Percentiles rank a stretch among this genome's conserved stretches.
These are phyloP conservation scores for Immersiporthe knoxdaviesiana DNA, from an alignment of 2,329 filamentous ascomycete species.

Conservation along the genomic window DNA sequence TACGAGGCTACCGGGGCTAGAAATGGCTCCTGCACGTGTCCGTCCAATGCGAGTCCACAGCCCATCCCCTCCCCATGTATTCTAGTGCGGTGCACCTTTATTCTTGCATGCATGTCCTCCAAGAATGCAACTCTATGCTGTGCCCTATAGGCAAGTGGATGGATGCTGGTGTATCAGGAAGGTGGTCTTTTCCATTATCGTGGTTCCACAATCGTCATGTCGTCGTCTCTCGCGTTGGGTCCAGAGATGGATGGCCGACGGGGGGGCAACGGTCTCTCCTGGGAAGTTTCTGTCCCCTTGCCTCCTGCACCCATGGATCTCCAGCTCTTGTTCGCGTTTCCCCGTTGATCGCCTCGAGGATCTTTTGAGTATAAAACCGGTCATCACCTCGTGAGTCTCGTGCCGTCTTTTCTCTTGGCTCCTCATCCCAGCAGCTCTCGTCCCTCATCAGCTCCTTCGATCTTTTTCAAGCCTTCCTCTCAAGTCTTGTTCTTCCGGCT, in stretches of 20 bases:
- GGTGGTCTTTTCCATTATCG: constrained; percentile 12
- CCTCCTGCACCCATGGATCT: no score
- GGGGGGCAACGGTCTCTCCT: not conserved
- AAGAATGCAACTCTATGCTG: not conserved
- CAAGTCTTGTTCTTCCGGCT: not conserved
- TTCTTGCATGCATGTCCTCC: not conserved
- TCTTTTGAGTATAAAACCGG: constrained; percentile 3
- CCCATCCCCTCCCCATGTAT: not conserved
- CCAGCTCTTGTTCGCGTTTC: not conserved
- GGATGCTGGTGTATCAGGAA: constrained; percentile 9
- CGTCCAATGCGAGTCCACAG: not conserved
- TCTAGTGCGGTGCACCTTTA: not conserved
- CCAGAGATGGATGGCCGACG: not conserved
- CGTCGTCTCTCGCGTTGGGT: not conserved
- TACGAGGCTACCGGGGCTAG: not conserved
- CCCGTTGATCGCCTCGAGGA: not conserved
- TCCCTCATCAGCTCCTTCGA: constrained; percentile 12
- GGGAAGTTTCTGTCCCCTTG: no score
- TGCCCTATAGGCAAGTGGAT: constrained; percentile 1
- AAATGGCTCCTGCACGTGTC: not conserved
- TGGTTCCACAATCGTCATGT: not conserved
- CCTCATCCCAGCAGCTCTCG: constrained; percentile 16
- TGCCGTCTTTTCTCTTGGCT: not conserved
- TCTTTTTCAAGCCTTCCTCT: not conserved
- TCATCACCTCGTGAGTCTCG: not conserved